A percentile compares a stretch with the other conserved stretches of the same genome.
phyloP scores from a whole-genome alignment of 129 eudicot species.

The Heracleum sosnowskyi region DNA sequence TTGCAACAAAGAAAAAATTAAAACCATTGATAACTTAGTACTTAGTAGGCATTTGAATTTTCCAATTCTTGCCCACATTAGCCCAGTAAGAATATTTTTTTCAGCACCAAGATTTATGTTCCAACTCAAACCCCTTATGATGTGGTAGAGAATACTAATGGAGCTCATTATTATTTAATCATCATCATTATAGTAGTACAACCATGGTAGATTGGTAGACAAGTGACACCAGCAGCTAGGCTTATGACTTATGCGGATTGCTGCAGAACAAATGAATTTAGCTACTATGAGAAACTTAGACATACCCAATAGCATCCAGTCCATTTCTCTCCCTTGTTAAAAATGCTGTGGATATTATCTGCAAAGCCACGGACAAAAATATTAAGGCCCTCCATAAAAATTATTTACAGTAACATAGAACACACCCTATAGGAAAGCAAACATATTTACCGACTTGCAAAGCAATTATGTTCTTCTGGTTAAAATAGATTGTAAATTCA shows the following conservation, averaged over 20 bases:
- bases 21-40: too few species aligned
- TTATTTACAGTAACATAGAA: background rate
- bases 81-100: background rate
- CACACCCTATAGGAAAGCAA: background rate
- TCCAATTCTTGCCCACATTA: background rate
- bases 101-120: background rate
- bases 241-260: background rate
- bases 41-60: background rate
- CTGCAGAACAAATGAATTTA: background rate
- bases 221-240: background rate
- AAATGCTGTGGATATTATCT: conserved; percentile 79
- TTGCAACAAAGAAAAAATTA: background rate
- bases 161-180: background rate
- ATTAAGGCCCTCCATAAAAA: background rate
- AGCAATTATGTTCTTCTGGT: background rate
- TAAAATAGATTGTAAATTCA: background rate
- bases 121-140: background rate
- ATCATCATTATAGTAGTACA: background rate
- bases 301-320: conserved; percentile 89
- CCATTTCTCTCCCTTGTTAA: conserved; percentile 59
- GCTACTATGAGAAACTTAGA: background rate
- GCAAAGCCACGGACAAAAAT: conserved; percentile 20
- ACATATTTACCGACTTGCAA: background rate
- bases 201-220: background rate
- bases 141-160: background rate